These are phyloP conservation scores for Leccinum disarticulatum DNA, from an alignment of 768 basidiomycete species.

Conservation along the genomic window DNA sequence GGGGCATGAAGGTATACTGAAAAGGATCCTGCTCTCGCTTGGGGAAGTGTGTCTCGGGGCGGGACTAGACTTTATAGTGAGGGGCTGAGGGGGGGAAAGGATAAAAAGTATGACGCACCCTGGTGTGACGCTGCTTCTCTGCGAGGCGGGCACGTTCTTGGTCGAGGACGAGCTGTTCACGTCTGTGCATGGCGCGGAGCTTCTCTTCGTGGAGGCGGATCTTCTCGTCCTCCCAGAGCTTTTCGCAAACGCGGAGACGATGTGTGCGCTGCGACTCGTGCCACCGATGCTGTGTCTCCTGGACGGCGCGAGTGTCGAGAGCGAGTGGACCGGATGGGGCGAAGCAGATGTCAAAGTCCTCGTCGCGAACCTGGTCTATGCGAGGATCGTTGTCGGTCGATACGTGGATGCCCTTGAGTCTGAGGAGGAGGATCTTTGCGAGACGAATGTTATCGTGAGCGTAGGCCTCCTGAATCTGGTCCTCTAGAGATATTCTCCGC, in stretches of 20 bases:
- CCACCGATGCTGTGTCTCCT: conserved; percentile 36
- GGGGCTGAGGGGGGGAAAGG: neutral
- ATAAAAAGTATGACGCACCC: conserved; percentile 17
- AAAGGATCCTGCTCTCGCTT: conserved; percentile 29
- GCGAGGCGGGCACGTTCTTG: conserved; percentile 28
- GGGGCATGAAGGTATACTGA: conserved; percentile 36
- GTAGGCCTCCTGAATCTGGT: conserved; percentile 67
- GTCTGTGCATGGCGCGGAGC: conserved; percentile 32
- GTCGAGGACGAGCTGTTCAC: conserved; percentile 31
- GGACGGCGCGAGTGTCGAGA: conserved; percentile 42
- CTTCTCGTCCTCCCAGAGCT: conserved; percentile 50
- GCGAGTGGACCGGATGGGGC: conserved; percentile 38
- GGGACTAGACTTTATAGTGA: conserved; percentile 19
- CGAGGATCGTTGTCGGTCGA: conserved; percentile 59
- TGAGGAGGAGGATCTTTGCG: conserved; percentile 62
- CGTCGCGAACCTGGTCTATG: conserved; percentile 57
- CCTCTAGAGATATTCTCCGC: conserved; percentile 48
- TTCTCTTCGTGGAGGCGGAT: conserved; percentile 41
- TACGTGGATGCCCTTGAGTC: conserved; percentile 60
- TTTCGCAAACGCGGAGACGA: conserved; percentile 45
- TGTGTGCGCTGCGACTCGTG: conserved; percentile 37
- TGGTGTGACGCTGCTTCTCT: conserved; percentile 21
- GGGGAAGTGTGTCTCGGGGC: conserved; percentile 5
- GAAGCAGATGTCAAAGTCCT: conserved; percentile 43
- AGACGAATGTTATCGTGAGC: conserved; percentile 65